Base-by-base conservation (phyloP, 2,329 filamentous ascomycete genomes). In the Aspergillus ruber region DNA sequence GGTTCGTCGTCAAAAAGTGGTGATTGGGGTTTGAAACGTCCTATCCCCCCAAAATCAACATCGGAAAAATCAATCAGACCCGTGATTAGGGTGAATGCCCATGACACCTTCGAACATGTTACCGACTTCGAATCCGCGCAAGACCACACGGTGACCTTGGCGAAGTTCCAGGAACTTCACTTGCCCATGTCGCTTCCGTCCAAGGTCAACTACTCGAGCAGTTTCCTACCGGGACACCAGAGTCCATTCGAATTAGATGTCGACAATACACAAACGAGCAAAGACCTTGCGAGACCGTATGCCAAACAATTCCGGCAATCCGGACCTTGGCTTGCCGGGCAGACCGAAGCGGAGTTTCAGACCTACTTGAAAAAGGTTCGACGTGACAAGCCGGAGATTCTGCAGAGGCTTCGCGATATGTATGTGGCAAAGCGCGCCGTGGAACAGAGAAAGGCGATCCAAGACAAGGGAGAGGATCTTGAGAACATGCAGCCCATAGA, bases 21-120 rank as follows among this genome's bases (percentile, higher is more conserved):
- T 32, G 91, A 97, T 63, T 97, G 91, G 90, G 91, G 91, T 12
- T 74, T 96, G 59, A 97, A 97, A 73, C 78, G 91, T 47, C 78
- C 89, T 1, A 75, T 97, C 5, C 91, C 91, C 1, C 71, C 85
- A 7, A 85, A 85, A 65, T 83, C 85, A 3, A 90, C 88, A 4
- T 80, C 82, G 17, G 81, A 81, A 46, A 83, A 82, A 6, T 82
- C 84, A 6, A 73, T 69, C 40, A 84, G 83, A n/a, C 87, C 90
- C 8, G 75, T 87, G 43, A 79, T 95, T 46, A 82, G 88, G 54
- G 72, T 97, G 56, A 83, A 82, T 59, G 79, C 85, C 50, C 78
- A 95, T 54, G 91, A 97, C 73, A 87, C 88, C 2, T 80, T 83
- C 57, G 90, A 96, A 69, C 86, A 90, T 65, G 79, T 96, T 56